Percentiles rank a stretch among this genome's conserved stretches.
Conservation (phyloP, 2,329 filamentous ascomycete genomes). For the Penicillium hordei region DNA sequence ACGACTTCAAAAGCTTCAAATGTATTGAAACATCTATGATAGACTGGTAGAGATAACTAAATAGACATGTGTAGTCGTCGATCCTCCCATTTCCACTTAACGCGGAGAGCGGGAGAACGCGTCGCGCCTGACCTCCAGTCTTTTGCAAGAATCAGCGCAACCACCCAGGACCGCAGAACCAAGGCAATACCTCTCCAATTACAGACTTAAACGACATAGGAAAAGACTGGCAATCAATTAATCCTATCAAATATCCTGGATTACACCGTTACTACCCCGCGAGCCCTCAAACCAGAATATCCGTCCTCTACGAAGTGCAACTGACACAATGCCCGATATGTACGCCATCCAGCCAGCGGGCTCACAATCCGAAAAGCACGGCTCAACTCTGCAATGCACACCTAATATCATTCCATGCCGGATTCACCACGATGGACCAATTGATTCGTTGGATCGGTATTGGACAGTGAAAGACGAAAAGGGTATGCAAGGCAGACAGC, state of each 20-base stretch:
- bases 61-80: not conserved
- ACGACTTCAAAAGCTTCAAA: too few species aligned
- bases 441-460: conserved; percentile 64
- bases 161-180: not conserved
- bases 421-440: conserved; percentile 73
- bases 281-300: not conserved
- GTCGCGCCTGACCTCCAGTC: conserved; percentile 27
- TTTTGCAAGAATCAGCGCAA: conserved; percentile 4
- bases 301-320: not conserved
- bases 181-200: not conserved
- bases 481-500: conserved; percentile 29
- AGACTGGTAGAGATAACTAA: not conserved
- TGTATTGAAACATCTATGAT: not conserved
- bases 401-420: conserved; percentile 78
- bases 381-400: conserved; percentile 44
- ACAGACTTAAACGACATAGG: not conserved
- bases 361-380: conserved; percentile 18
- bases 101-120: conserved; percentile 31
- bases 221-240: too few species aligned
- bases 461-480: conserved; percentile 59
- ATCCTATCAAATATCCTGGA: not conserved
- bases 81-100: conserved; percentile 26
- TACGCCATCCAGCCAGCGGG: conserved; percentile 36
- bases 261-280: not conserved
- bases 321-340: conserved; percentile 30